phyloP scores from a whole-genome alignment of 2,329 filamentous ascomycete genomes.

The Didymella glomerata region DNA sequence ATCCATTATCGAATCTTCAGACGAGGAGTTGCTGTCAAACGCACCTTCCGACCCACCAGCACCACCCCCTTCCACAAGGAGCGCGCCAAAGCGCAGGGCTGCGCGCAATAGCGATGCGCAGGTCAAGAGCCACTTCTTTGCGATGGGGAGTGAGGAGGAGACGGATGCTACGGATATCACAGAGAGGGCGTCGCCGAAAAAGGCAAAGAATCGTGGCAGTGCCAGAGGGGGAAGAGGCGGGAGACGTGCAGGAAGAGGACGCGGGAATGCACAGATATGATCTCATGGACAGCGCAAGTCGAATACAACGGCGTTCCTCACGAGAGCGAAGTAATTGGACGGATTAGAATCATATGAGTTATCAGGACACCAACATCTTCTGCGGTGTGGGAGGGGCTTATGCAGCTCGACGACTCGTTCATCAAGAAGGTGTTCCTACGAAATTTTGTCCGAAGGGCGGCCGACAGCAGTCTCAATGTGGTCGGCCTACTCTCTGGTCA shows the following conservation, averaged over 20 bases:
- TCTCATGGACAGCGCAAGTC: too few species aligned
- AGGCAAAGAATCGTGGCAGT: conserved; percentile 16
- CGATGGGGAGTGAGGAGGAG: conserved; percentile 42
- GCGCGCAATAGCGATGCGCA: conserved; percentile 41
- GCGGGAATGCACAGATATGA: neutral
- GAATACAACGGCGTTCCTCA: too few species aligned
- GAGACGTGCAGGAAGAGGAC: neutral
- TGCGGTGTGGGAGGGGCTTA: too few species aligned
- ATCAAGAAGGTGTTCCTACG: too few species aligned
- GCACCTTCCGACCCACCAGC: conserved; percentile 17
- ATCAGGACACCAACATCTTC: too few species aligned
- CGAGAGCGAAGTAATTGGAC: too few species aligned
- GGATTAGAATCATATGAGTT: too few species aligned
- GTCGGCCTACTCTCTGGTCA: too few species aligned
- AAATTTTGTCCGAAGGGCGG: too few species aligned
- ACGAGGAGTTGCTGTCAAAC: conserved; percentile 25
- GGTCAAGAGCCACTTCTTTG: conserved; percentile 48
- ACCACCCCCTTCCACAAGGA: conserved; percentile 22
- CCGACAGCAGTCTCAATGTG: too few species aligned
- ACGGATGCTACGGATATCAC: conserved; percentile 43
- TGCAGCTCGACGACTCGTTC: too few species aligned
- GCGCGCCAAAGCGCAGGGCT: conserved; percentile 37
- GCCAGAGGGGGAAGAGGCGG: conserved; percentile 23
- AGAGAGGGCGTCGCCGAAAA: conserved; percentile 34
- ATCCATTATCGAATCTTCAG: conserved; percentile 16